These are phyloP conservation scores for Xylariales sp. DNA, from an alignment of 2,329 filamentous ascomycete genomes.

Conservation along the genomic window DNA sequence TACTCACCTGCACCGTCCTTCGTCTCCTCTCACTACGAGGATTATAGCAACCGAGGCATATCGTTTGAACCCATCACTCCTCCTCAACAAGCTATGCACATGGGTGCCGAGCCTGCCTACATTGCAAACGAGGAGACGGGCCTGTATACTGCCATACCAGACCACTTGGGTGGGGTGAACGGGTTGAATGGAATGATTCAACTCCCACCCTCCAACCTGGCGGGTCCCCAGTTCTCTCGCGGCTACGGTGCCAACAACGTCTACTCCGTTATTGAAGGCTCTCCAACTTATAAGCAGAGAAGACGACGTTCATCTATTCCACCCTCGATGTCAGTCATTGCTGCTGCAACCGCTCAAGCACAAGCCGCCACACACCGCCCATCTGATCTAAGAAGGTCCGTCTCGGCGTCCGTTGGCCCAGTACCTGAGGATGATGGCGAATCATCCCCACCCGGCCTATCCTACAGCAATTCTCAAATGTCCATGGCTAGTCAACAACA, in stretches of 20 bases:
- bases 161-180: constrained; percentile 68
- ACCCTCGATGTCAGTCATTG: constrained; percentile 65
- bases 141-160: constrained; percentile 90
- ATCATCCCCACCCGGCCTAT: constrained; percentile 73
- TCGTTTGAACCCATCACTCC: constrained; percentile 97
- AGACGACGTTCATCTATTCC: constrained; percentile 90
- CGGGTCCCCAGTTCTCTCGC: constrained; percentile 73
- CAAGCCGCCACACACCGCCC: constrained; percentile 66
- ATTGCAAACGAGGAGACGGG: constrained; percentile 98
- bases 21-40: constrained; percentile 96
- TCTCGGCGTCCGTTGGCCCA: constrained; percentile 81
- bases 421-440: constrained; percentile 77
- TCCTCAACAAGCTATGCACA: constrained; percentile 79
- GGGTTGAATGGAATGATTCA: constrained; percentile 87
- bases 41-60: constrained; percentile 93
- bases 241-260: constrained; percentile 72
- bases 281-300: constrained; percentile 97
- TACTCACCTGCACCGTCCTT: constrained; percentile 98
- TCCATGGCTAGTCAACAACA: constrained; percentile 62
- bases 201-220: constrained; percentile 78
- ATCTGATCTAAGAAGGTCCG: constrained; percentile 85
- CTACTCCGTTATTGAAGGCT: constrained; percentile 95
- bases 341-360: constrained; percentile 56
- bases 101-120: constrained; percentile 87
- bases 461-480: constrained; percentile 66